Evolutionary conservation across 2,329 filamentous ascomycete species (phyloP), one percentile per base, ranked within the genome.

Genomic region (Aspergillus sp.): DNA sequence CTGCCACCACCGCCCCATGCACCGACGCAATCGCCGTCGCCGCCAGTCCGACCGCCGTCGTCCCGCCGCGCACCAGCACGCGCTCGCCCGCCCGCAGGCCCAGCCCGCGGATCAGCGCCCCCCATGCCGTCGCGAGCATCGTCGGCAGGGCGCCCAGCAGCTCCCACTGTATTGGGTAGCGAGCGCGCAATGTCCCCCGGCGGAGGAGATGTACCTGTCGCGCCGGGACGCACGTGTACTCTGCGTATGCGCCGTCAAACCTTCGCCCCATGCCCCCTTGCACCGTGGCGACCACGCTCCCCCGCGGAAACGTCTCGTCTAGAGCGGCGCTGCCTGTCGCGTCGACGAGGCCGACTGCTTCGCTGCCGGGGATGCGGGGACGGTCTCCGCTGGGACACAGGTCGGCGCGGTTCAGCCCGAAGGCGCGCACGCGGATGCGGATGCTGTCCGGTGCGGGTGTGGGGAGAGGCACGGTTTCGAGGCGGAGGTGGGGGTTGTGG

Each of bases 71-170:
- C n/a, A 81, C 67, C n/a, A 81, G 64, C 47, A 81, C 51, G 13
- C 65, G 70, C 10, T 81, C 76, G 0, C 70, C 72, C 10, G 66
- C 60, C 44, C 68, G 49, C 17, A 80, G 47, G 41, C 67, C 61
- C 44, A 81, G 58, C 3, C 67, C 62, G 43, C 62, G 66, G n/a
- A 73, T 71, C 34, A 81, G 53, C 5, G 69, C 68, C 1, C 78
- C 78, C 60, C 72, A 79, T 1, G 78, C 73, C 2, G 78, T 80
- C 64, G 80, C 77, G 53, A 81, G 53, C 77, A 81, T 80, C 62
- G 80, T 78, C 2, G 77, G 77, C 48, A 78, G 63, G 1, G 78
- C 76, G 4, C 76, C 78, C 1, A 81, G 55, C 2, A 69, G 62
- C 23, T 71, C 67, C 76, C 77, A 79, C 0, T 63, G 58, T 4